Percentiles rank a stretch among this genome's conserved stretches.
phyloP scores from a whole-genome alignment of 2,329 filamentous ascomycete genomes.

The Knoxdaviesia capensis region DNA sequence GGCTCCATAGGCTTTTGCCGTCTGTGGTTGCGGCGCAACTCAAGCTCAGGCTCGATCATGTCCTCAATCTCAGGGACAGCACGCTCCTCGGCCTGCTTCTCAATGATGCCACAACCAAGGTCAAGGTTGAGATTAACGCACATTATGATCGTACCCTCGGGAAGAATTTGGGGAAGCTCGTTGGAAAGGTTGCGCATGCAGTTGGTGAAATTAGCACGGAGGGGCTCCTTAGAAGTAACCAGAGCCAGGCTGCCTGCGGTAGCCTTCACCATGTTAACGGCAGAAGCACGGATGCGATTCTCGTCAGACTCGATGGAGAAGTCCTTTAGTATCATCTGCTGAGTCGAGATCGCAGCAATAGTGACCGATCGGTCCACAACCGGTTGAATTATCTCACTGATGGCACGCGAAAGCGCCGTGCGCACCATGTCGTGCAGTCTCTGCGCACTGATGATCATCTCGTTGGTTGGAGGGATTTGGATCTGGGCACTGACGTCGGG shows the following conservation, averaged over 20 bases:
- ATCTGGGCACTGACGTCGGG: slow-evolving; percentile 68
- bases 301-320: slow-evolving; percentile 87
- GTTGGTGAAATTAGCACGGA: slow-evolving; percentile 92
- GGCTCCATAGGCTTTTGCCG: slow-evolving; percentile 59
- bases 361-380: slow-evolving; percentile 96
- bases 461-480: slow-evolving; percentile 61
- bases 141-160: slow-evolving; percentile 92
- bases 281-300: slow-evolving; percentile 65
- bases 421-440: slow-evolving; percentile 61
- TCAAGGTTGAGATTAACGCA: slow-evolving; percentile 97
- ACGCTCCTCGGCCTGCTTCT: slow-evolving; percentile 86
- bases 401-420: slow-evolving; percentile 68
- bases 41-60: slow-evolving; percentile 65
- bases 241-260: slow-evolving; percentile 84
- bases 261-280: slow-evolving; percentile 85
- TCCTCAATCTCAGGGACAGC: slow-evolving; percentile 90
- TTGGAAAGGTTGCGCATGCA: slow-evolving; percentile 60
- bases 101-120: slow-evolving; percentile 78
- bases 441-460: slow-evolving; percentile 52
- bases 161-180: slow-evolving; percentile 60
- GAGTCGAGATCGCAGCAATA: slow-evolving; percentile 90
- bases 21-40: slow-evolving; percentile 57
- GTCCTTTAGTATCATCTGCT: slow-evolving; percentile 89
- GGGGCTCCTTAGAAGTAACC: slow-evolving; percentile 94
- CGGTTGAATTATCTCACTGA: slow-evolving; percentile 91